A percentile compares a stretch with the other conserved stretches of the same genome.
Conservation (phyloP, 176 grass and related monocot species). For the Neostapfia colusana region DNA sequence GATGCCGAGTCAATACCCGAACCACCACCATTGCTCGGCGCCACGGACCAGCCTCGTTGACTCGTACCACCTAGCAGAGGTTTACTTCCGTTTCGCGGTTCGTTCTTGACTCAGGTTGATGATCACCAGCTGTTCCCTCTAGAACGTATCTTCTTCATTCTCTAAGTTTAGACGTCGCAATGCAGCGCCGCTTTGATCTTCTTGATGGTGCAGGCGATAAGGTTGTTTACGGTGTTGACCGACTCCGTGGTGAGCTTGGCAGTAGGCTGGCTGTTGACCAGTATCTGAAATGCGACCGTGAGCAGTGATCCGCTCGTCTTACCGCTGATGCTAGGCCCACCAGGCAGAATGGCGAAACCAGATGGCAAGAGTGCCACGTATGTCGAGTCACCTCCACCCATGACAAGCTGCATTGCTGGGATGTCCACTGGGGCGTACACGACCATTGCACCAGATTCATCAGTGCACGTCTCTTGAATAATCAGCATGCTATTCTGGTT, state of each 20-base stretch:
- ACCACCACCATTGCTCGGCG: constrained; percentile 97
- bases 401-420: constrained; percentile 80
- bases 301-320: constrained; percentile 63
- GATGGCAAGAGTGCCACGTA: constrained; percentile 73
- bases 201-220: constrained; percentile 83
- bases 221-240: constrained; percentile 69
- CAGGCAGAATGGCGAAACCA: constrained; percentile 73
- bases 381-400: constrained; percentile 72
- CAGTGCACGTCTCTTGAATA: constrained; percentile 79
- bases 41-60: constrained; percentile 39
- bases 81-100: constrained; percentile 54
- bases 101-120: constrained; percentile 92
- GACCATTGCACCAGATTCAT: constrained; percentile 78
- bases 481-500: constrained; percentile 86
- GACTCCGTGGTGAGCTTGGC: constrained; percentile 77
- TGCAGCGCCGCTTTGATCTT: constrained; percentile 76
- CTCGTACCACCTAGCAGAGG: constrained; percentile 87
- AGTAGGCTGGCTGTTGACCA: constrained; percentile 87
- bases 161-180: constrained; percentile 38
- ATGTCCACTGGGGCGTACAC: constrained; percentile 89
- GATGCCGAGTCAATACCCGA: constrained; percentile 93
- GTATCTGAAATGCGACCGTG: constrained; percentile 91
- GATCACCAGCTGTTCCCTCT: not conserved
- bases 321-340: constrained; percentile 17
- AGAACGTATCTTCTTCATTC: not conserved